Base-by-base conservation (phyloP, 2,329 filamentous ascomycete genomes). In the Fusarium pilosicola region DNA sequence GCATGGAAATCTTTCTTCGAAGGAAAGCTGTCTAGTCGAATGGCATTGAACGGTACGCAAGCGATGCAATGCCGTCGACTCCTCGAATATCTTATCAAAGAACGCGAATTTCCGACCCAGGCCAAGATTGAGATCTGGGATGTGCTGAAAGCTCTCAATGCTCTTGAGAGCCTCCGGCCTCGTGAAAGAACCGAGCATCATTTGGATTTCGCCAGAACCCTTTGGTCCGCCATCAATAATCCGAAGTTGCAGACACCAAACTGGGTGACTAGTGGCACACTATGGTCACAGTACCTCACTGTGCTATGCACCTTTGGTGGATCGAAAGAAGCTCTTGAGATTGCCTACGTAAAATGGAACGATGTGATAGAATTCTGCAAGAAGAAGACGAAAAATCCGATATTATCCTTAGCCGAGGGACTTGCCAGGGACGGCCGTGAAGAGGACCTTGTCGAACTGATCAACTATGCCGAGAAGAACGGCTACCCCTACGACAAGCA, bases 1-100 rank as follows among this genome's bases (percentile, higher is more conserved):
- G 93, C 93, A 10, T 91, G 93, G 80, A 86, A 84, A 62, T 83
- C 86, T 15, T 91, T 95, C 73, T 91, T 96, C 75, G 79, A 84
- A 24, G 86, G 85, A 79, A 88, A 92, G 81, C 71, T 84, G 65
- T 76, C 83, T 76, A 82, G 84, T 70, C 78, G 84, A 74, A 78
- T 87, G 70, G 76, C 86, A 58, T 78, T 94, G 79, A 90, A 94
- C 81, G 86, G 89, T 75, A 87, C 91, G 46, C 92, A 96, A 76
- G 92, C 93, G 2, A 81, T 86, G 24, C 82, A 88, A 63, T 85
- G 87, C 64, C 80, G 80, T 17, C 81, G 87, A 44, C 89, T 94
- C 48, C 88, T 94, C 66, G 82, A 87, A 28, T 89, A 94, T 79
- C 84, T 94, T n/a, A 70, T 79, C 11, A 76, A 80, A 24, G 78